These are phyloP conservation scores for Avena sativa DNA, from an alignment of 176 grass and related monocot species.

Conservation along the genomic window DNA sequence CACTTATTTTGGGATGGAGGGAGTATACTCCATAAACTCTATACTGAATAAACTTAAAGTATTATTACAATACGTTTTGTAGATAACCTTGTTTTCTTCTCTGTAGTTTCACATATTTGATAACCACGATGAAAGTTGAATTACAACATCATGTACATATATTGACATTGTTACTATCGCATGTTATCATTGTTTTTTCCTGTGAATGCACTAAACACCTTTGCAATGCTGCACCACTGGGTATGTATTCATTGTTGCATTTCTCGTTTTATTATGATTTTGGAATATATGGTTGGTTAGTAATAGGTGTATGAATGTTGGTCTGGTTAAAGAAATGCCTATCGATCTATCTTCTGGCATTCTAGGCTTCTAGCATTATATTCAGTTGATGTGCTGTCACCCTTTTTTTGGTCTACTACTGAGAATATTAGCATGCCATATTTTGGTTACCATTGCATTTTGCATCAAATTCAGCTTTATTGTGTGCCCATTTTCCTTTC, in stretches of 20 bases:
- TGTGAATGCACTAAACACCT: neutral
- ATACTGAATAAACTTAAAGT: neutral
- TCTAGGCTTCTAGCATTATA: slow-evolving; percentile 11
- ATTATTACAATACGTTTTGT: slow-evolving; percentile 5
- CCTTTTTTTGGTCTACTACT: neutral
- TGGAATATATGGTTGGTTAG: neutral
- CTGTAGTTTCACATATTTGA: neutral
- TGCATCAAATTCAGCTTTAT: slow-evolving; percentile 1
- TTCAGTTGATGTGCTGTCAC: slow-evolving; percentile 7
- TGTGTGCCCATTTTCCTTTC: neutral
- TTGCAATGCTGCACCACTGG: neutral
- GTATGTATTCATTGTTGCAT: slow-evolving; percentile 9
- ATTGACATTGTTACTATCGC: neutral
- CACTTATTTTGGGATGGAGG: too few species aligned
- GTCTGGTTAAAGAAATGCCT: slow-evolving; percentile 22
- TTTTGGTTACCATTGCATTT: slow-evolving; percentile 17
- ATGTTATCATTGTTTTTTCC: slow-evolving; percentile 12
- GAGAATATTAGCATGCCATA: neutral
- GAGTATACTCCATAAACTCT: neutral
- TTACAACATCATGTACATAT: neutral
- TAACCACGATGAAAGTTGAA: neutral
- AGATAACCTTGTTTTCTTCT: neutral
- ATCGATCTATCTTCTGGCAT: neutral
- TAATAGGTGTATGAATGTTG: slow-evolving; percentile 17
- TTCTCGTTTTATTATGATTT: neutral